phyloP scores from a whole-genome alignment of 2,329 filamentous ascomycete genomes.

The Piedraia hortae region DNA sequence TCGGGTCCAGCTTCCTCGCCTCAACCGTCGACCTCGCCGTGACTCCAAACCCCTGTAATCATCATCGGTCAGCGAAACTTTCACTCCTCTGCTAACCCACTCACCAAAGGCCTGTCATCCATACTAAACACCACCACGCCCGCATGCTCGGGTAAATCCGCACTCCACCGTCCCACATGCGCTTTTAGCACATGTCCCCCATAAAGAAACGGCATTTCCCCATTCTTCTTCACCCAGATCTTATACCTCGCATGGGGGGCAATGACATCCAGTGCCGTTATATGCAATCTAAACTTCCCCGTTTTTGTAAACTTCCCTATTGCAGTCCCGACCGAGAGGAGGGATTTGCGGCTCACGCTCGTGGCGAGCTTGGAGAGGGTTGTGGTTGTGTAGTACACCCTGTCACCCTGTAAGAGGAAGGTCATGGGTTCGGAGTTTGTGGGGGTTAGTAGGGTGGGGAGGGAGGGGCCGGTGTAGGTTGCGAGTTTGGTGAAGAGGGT shows the following conservation, averaged over 20 bases:
- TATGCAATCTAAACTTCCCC: conserved; percentile 80
- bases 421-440: conserved; percentile 48
- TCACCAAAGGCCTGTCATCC: conserved; percentile 55
- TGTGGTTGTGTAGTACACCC: conserved; percentile 79
- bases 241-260: conserved; percentile 84
- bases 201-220: conserved; percentile 92
- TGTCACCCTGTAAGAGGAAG: conserved; percentile 55
- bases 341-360: conserved; percentile 51
- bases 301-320: conserved; percentile 91
- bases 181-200: conserved; percentile 71
- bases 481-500: conserved; percentile 80
- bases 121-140: conserved; percentile 76
- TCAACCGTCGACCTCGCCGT: conserved; percentile 72
- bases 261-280: conserved; percentile 72
- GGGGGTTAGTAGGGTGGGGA: conserved; percentile 41
- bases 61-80: conserved; percentile 2
- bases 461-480: conserved; percentile 65
- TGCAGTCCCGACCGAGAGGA: conserved; percentile 72
- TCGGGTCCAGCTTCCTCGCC: conserved; percentile 62
- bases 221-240: conserved; percentile 89
- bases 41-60: conserved; percentile 56
- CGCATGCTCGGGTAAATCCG: conserved; percentile 81
- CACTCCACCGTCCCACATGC: conserved; percentile 58
- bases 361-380: conserved; percentile 79
- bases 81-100: conserved; percentile 4